These are phyloP conservation scores for Vitis amurensis DNA, from an alignment of 164 flowering plant genomes.

Conservation along the genomic window DNA sequence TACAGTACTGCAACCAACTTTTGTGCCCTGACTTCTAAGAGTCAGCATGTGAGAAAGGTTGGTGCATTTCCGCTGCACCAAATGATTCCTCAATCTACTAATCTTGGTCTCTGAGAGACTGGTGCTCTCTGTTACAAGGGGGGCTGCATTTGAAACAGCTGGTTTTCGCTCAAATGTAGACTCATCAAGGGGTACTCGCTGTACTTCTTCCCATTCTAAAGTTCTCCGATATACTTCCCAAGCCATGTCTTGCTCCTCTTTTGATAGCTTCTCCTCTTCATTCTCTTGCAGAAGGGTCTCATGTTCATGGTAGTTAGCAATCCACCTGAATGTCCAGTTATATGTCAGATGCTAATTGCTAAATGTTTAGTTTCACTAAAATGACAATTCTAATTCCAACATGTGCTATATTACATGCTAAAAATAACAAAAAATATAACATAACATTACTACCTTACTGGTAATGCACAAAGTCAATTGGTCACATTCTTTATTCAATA, in stretches of 20 bases:
- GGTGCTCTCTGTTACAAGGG: constrained; percentile 20
- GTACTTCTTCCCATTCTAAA: constrained; percentile 85
- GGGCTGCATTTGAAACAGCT: constrained; percentile 12
- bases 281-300: constrained; percentile 97
- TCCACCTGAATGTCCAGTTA: constrained; percentile 65
- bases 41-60: constrained; percentile 76
- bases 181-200: constrained; percentile 47
- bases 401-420: no score
- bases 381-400: no score
- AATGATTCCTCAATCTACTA: constrained; percentile 25
- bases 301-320: constrained; percentile 89
- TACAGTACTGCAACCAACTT: constrained; percentile 67
- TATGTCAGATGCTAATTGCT: neutral
- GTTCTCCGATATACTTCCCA: constrained; percentile 78
- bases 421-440: no score
- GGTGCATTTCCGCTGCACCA: constrained; percentile 64
- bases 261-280: constrained; percentile 92
- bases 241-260: constrained; percentile 98
- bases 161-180: constrained; percentile 35
- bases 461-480: no score
- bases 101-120: constrained; percentile 20
- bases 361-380: no score
- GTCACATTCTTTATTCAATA: no score
- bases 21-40: constrained; percentile 79
- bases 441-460: no score